phyloP scores from a whole-genome alignment of 164 flowering plant genomes.

The Nelumbo lutea region DNA sequence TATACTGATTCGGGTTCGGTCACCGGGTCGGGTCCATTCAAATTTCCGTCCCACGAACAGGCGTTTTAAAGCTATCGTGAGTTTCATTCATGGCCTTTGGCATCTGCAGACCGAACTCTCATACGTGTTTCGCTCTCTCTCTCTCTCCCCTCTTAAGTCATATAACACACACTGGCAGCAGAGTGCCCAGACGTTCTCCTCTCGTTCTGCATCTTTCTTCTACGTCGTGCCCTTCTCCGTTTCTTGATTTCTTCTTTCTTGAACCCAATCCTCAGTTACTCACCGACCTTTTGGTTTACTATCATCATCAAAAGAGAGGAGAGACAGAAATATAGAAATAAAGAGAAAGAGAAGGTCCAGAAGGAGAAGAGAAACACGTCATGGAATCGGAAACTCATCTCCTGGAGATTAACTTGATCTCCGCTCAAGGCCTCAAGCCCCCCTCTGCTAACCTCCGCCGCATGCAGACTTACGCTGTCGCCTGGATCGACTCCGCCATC shows the following conservation, averaged over 20 bases:
- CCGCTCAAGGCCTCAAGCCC: slow-evolving; percentile 71
- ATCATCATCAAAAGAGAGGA: not conserved
- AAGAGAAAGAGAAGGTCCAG: too few relatives aligned
- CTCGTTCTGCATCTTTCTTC: not conserved
- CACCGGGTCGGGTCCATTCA: too few relatives aligned
- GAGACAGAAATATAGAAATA: not conserved
- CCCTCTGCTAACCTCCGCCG: slow-evolving; percentile 40
- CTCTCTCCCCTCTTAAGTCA: too few relatives aligned
- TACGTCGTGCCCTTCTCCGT: not conserved
- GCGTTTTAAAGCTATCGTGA: too few relatives aligned
- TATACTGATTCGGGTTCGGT: too few relatives aligned
- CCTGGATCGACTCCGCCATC: slow-evolving; percentile 44
- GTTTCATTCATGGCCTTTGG: too few relatives aligned
- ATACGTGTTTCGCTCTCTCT: too few relatives aligned
- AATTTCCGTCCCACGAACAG: too few relatives aligned
- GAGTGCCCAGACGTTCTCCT: not conserved
- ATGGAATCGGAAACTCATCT: slow-evolving; percentile 21
- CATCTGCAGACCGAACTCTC: too few relatives aligned
- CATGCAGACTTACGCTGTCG: slow-evolving; percentile 71
- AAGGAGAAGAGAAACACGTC: too few relatives aligned
- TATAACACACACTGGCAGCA: too few relatives aligned
- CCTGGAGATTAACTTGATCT: slow-evolving; percentile 85
- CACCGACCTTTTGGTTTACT: not conserved
- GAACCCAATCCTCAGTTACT: not conserved
- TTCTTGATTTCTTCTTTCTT: slow-evolving; percentile 4